Evolutionary conservation across 1,284 basidiomycete genomes (phyloP), one percentile per base, ranked within the genome.

Genomic region (Mycena sp.): DNA sequence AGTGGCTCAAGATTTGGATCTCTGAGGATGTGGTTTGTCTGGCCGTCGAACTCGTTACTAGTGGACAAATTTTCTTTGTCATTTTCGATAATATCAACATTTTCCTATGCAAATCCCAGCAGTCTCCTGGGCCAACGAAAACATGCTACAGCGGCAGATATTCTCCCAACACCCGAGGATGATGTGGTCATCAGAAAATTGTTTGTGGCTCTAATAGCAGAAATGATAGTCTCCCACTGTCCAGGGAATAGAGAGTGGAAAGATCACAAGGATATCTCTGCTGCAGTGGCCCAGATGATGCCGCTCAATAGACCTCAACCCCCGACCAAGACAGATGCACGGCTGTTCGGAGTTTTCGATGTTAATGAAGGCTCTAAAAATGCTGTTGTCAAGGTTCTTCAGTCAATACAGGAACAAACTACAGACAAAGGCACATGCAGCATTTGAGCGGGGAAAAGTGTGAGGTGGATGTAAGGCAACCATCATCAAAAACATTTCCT

Each of bases 81-180:
- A 71, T 75, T 25, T 76, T 72, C 56, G 73, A 77, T 65, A 75
- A 76, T 51, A 74, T 76, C 67, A 76, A 77, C 53, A 67, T 76
- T 32, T 74, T 69, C 49, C 58, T 73, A 0, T 65, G 71, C 23
- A 72, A 73, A 56, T 69, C 29, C 12, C 58, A 73, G 48, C 73
- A 76, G 60, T 1, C 46, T 67, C 11, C 67, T 66, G 1, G 72
- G 72, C 0, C 30, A 63, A 25, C 65, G 69, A 1, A 49, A 35
- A 12, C 48, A 63, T 0, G 69, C 72, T 0, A 63, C 16, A 0
- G 28, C 63, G 0, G 12, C 30, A 1, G 72, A 73, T 45, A 69
- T 74, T 25, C 32, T 58, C 11, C 70, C 71, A 4, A 63, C 69
- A 0, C 3, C 38, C 40, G 49, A 61, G 23, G 72, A 75, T 43